These are phyloP conservation scores for Cystoderma amianthinum DNA, from an alignment of 768 basidiomycete species.

Conservation along the genomic window DNA sequence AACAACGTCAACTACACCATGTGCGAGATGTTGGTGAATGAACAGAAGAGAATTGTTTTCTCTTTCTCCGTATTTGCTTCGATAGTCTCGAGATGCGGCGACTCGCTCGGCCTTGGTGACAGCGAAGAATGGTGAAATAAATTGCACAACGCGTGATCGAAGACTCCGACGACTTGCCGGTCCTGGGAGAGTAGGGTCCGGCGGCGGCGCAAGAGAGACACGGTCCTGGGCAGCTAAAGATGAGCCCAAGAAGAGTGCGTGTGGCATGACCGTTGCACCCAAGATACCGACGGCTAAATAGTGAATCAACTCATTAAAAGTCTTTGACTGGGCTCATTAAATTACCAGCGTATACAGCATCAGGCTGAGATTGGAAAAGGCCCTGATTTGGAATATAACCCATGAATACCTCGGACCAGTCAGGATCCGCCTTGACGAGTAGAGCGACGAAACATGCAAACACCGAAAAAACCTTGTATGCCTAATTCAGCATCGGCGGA, in stretches of 20 bases:
- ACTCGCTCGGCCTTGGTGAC: constrained; percentile 23
- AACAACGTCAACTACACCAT: constrained; percentile 51
- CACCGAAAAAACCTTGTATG: constrained; percentile 54
- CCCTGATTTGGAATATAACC: constrained; percentile 61
- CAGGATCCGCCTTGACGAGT: constrained; percentile 52
- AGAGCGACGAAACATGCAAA: constrained; percentile 64
- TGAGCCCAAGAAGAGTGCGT: constrained; percentile 38
- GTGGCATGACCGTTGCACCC: constrained; percentile 79
- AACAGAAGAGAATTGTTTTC: constrained; percentile 41
- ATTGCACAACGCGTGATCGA: constrained; percentile 5
- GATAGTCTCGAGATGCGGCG: constrained; percentile 21
- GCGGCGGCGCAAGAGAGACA: constrained; percentile 15
- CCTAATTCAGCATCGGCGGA: no score
- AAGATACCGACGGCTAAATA: constrained; percentile 48
- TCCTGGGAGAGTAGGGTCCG: constrained; percentile 7
- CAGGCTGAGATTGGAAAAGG: constrained; percentile 36
- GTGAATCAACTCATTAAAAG: constrained; percentile 9
- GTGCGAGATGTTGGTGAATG: constrained; percentile 44
- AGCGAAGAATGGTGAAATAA: constrained; percentile 16
- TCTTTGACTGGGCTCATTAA: constrained; percentile 10
- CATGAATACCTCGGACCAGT: constrained; percentile 60
- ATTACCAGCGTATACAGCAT: constrained; percentile 48
- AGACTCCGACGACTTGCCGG: constrained; percentile 4
- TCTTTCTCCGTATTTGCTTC: constrained; percentile 34
- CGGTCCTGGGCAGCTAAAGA: constrained; percentile 28